Evolutionary conservation across 495 filamentous ascomycete species (phyloP).

Genomic region (Terfezia claveryi): DNA sequence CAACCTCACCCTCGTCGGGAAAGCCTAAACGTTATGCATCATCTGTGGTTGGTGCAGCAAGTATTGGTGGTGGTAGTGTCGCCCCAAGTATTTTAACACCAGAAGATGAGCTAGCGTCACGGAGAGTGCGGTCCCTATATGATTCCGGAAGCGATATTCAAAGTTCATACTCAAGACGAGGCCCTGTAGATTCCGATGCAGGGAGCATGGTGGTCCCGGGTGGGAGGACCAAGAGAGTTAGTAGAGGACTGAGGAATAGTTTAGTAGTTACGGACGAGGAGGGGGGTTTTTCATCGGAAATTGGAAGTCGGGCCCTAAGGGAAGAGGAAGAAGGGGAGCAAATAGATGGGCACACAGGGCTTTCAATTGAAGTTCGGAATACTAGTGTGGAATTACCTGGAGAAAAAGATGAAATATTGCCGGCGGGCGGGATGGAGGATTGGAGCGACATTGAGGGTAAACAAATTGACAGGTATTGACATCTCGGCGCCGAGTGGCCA

Average conservation of each 20-base stretch:
- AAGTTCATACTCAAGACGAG: constrained; percentile 16
- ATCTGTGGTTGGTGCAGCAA: background rate
- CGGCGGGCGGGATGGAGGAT: constrained; percentile 73
- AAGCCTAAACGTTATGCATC: background rate
- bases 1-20: background rate
- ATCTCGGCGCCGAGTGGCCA: background rate
- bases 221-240: constrained; percentile 12
- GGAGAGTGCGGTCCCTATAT: constrained; percentile 17
- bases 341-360: constrained; percentile 1
- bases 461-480: constrained; percentile 47
- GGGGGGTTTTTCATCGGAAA: constrained; percentile 3
- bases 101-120: constrained; percentile 16
- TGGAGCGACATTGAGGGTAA: constrained; percentile 79
- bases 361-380: background rate
- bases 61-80: background rate
- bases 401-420: constrained; percentile 3
- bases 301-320: constrained; percentile 3
- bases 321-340: constrained; percentile 4
- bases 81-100: constrained; percentile 8
- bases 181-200: constrained; percentile 1
- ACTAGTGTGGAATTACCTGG: background rate
- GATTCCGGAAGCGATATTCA: constrained; percentile 17
- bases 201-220: constrained; percentile 5
- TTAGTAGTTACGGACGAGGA: constrained; percentile 7
- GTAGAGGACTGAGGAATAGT: constrained; percentile 8